Base-by-base conservation (phyloP, 1,139 yeast genomes). In the Suhomyces taliae region DNA sequence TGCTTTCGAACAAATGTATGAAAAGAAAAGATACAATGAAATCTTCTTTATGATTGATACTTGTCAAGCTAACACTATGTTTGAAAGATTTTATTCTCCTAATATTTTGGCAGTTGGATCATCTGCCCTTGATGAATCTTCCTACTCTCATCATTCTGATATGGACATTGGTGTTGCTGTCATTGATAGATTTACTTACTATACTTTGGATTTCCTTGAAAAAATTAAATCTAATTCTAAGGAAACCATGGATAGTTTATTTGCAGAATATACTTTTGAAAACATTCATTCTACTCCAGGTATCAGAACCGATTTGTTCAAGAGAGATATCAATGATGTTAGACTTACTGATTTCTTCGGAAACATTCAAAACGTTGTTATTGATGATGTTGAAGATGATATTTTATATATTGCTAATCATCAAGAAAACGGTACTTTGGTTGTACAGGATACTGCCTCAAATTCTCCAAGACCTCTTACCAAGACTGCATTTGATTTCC, bases 1-100 rank as follows among this genome's bases (percentile, higher is more conserved):
- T 68, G 98, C 99, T 2, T 90, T 93, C 70, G 96, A 83, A 43
- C 98, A 95, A 65, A 93, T 93, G 99, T 82, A 89, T 70, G 97
- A 93, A 63, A 91, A 91, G 79, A 87, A 87, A 59, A 77, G 99
- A 47, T 93, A 93, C 69, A 90, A 91, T 59, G 99, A 95, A 71
- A 89, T 93, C 37, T 82, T 93, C 62, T 93, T 93, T 67, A 93
- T 93, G 98, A 88, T 93, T 54, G 99, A 93, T 65, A 93, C 99
- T 0, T 93, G 99, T 65, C 99, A 93, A 70, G 99, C 99, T 31
- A 93, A 93, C 67, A 90, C 99, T 15, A 93, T 93, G 99, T 93
- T 88, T 67, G 86, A 95, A 48, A 81, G 87, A 62, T 85, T 91
- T 62, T 90, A 90, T 63, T 87, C 97, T 8, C 99, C 99, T 36